These are phyloP conservation scores for Arabidopsis lyrata DNA, from an alignment of 441 rosid genomes.

Conservation along the genomic window DNA sequence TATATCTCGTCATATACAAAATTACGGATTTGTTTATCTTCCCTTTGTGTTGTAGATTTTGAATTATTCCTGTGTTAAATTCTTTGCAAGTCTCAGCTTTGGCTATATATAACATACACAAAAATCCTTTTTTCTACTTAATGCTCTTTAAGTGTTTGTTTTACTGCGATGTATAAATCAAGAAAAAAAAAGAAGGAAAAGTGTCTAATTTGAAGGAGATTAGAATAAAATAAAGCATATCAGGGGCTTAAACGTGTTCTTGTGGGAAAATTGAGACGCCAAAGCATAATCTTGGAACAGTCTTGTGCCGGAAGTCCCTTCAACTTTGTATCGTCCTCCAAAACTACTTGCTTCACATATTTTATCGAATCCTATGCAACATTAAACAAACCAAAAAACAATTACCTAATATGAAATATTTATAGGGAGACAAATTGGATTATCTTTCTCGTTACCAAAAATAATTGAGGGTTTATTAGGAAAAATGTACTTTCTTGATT, in stretches of 20 bases:
- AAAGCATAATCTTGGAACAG: slow-evolving; percentile 88
- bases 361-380: slow-evolving; percentile 77
- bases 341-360: slow-evolving; percentile 81
- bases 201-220: slow-evolving; percentile 30
- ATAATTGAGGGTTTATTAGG: neutral
- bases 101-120: neutral
- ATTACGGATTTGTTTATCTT: neutral
- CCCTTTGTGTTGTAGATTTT: neutral
- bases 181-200: neutral
- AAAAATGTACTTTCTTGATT: neutral
- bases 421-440: no score
- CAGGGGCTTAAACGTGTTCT: slow-evolving; percentile 38
- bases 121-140: neutral
- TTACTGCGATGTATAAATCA: slow-evolving; percentile 12
- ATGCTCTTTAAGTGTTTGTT: neutral
- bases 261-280: slow-evolving; percentile 68
- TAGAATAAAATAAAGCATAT: slow-evolving; percentile 31
- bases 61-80: neutral
- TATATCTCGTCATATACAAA: no score
- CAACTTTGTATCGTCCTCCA: slow-evolving; percentile 83
- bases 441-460: neutral
- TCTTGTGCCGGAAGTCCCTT: slow-evolving; percentile 78
- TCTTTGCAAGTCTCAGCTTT: neutral
- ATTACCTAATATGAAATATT: no score
- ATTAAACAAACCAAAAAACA: no score